Conservation (phyloP, 805 yeast species). For the Wickerhamiella australiensis region DNA sequence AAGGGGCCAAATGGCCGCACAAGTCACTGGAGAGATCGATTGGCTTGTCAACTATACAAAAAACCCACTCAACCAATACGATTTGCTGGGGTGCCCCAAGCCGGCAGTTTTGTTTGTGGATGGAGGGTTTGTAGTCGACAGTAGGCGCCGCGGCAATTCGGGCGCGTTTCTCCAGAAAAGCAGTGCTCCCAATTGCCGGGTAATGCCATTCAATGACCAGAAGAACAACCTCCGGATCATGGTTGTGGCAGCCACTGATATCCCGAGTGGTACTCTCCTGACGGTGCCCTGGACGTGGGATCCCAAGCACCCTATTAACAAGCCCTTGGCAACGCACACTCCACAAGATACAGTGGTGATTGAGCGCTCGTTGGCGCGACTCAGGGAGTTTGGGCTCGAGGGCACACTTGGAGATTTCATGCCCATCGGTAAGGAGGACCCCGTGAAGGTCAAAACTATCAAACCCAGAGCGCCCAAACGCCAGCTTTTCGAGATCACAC, state of each 20-base stretch:
- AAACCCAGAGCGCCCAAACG: background rate
- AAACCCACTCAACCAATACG: constrained; percentile 66
- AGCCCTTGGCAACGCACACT: constrained; percentile 31
- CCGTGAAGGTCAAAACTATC: background rate
- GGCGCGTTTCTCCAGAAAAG: constrained; percentile 64
- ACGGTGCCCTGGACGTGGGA: constrained; percentile 89
- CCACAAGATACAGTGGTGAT: constrained; percentile 18
- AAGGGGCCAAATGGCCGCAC: constrained; percentile 41
- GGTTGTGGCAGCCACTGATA: constrained; percentile 43
- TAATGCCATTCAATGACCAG: constrained; percentile 36
- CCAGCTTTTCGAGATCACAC: background rate
- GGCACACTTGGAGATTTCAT: background rate
- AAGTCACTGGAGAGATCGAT: constrained; percentile 63
- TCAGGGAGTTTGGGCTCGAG: constrained; percentile 2
- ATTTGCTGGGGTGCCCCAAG: constrained; percentile 55
- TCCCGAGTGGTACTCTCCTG: constrained; percentile 57
- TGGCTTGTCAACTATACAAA: constrained; percentile 48
- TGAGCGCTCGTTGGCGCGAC: background rate
- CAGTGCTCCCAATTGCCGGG: constrained; percentile 63
- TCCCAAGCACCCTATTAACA: constrained; percentile 54
- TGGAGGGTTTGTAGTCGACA: constrained; percentile 51
- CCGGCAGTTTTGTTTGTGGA: constrained; percentile 45
- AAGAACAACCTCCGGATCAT: constrained; percentile 38
- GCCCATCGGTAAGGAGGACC: background rate
- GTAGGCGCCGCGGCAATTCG: constrained; percentile 66